Evolutionary conservation across 164 flowering plant species (phyloP), one percentile per base, ranked within the genome.

Genomic region (Cinnamomum chago): DNA sequence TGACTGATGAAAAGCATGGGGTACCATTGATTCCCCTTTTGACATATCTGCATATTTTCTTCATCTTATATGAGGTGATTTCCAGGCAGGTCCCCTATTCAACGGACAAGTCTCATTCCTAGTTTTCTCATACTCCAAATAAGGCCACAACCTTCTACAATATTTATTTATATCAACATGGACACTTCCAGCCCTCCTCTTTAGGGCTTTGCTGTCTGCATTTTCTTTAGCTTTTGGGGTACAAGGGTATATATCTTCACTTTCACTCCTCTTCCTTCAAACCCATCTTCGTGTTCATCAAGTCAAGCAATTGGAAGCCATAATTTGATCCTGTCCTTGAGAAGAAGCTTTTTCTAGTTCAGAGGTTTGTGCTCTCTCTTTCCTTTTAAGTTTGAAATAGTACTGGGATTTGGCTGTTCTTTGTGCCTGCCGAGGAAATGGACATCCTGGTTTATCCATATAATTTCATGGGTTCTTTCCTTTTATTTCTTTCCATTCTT

Each of bases 61-160:
- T 76, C 80, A 62, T 55, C 58, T 40, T 40, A 35, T 62, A 73
- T 78, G 74, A 77, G 83, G 80, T 82, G 83, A 76, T 73, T 70
- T 77, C 70, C 55, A 76, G 82, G 80, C 69, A 77, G 82, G 82
- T 79, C 77, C 73, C 80, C 77, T 70, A 70, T 75, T 79, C 80
- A 79, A 77, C 79, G 67, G 84, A 83, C 83, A 83, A 67, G 40
- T 72, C 47, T 35, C 35, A 15, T 15, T 66, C 69, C 50, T 13
- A 66, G 40, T 18, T 35, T 30, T 30, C 30, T 27, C 69, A 66
- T 30, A 66, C 69, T 66, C 69, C 69, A 27, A 66, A 30, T 25
- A 35, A 28, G 28, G 28, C 50, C 47, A 27, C 6, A 3, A 25
- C 69, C 30, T 66, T 17, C 35, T 66, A 17, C 4, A 20, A n/a